phyloP scores from a whole-genome alignment of 2,329 filamentous ascomycete species.

The Knoxdaviesia capensis region DNA sequence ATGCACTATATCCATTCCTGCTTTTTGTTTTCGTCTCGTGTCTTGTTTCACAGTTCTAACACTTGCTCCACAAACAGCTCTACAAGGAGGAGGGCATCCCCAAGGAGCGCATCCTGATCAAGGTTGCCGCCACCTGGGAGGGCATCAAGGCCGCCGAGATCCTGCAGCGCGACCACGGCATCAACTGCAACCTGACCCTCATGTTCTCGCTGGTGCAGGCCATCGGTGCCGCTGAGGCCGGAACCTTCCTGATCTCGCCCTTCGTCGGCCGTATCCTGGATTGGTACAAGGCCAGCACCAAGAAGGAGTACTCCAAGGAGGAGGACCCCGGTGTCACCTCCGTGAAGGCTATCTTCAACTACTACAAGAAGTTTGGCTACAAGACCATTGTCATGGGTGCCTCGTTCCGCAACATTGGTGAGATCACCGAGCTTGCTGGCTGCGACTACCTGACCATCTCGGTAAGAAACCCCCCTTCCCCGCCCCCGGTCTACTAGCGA shows the following conservation, averaged over 20 bases:
- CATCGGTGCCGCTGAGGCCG: conserved; percentile 86
- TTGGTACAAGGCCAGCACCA: conserved; percentile 93
- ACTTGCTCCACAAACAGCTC: conserved; percentile 33
- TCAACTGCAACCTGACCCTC: conserved; percentile 98
- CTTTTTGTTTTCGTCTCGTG: background rate
- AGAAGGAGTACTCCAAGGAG: conserved; percentile 78
- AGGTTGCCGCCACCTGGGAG: conserved; percentile 98
- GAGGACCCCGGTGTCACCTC: conserved; percentile 94
- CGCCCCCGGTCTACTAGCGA: background rate
- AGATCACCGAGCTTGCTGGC: conserved; percentile 95
- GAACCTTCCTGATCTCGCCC: conserved; percentile 93
- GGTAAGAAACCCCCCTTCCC: conserved; percentile 26
- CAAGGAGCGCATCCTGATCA: conserved; percentile 94
- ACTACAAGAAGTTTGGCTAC: conserved; percentile 99
- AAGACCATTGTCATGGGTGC: conserved; percentile 99
- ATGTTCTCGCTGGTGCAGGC: conserved; percentile 95
- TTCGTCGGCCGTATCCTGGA: conserved; percentile 98
- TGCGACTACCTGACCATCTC: conserved; percentile 99
- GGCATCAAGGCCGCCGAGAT: conserved; percentile 97
- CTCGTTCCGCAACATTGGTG: conserved; percentile 87
- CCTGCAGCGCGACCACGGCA: conserved; percentile 82
- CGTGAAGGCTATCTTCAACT: conserved; percentile 92
- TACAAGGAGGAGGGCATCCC: conserved; percentile 82
- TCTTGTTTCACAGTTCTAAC: conserved; percentile 4
- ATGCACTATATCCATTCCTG: conserved; percentile 13